Evolutionary conservation across 805 yeast genomes (phyloP).

Genomic region (Sugiyamaella lignohabitans): DNA sequence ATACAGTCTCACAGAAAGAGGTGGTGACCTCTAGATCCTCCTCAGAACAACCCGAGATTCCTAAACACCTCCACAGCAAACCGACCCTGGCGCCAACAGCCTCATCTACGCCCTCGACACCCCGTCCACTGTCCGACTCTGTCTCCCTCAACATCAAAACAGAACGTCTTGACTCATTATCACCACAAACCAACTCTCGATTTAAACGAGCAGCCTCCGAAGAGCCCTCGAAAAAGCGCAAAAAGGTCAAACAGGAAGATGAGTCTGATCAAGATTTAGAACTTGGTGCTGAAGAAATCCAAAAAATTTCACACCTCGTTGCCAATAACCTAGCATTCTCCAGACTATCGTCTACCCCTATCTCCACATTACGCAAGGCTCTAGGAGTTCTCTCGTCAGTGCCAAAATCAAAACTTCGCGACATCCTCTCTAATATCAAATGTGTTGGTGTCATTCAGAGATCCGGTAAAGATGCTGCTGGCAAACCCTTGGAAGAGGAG

Average conservation of each 20-base stretch:
- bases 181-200: not conserved
- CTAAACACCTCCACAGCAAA: too few species aligned
- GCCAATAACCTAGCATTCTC: slow-evolving; percentile 88
- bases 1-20: too few species aligned
- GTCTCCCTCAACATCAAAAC: too few species aligned
- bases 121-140: too few species aligned
- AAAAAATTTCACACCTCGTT: slow-evolving; percentile 56
- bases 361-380: slow-evolving; percentile 60
- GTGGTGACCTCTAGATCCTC: too few species aligned
- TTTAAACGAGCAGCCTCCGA: not conserved
- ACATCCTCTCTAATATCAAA: slow-evolving; percentile 38
- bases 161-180: too few species aligned
- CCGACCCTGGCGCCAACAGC: too few species aligned
- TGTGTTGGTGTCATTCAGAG: slow-evolving; percentile 87
- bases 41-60: too few species aligned
- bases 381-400: slow-evolving; percentile 43
- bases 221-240: slow-evolving; percentile 6
- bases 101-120: too few species aligned
- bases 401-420: slow-evolving; percentile 34
- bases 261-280: slow-evolving; percentile 26
- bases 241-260: slow-evolving; percentile 22
- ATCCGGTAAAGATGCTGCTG: slow-evolving; percentile 93
- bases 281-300: slow-evolving; percentile 24
- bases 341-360: slow-evolving; percentile 78
- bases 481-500: slow-evolving; percentile 88